phyloP scores from a whole-genome alignment of 257 asterid genomes.

The Gynochthodes officinalis region DNA sequence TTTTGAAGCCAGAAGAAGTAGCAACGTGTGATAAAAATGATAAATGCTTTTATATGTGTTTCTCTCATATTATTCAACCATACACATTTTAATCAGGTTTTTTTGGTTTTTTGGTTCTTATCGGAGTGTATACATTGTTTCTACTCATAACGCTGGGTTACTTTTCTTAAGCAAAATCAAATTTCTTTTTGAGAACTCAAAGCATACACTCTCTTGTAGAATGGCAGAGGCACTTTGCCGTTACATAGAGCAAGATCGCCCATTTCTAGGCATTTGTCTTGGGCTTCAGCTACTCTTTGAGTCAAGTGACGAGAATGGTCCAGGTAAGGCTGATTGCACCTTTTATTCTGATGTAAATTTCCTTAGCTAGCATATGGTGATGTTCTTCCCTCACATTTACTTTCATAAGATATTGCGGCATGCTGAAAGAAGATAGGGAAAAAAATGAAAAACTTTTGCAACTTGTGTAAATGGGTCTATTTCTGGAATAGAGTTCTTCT shows the following conservation, averaged over 20 bases:
- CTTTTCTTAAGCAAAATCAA: not conserved
- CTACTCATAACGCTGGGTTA: not conserved
- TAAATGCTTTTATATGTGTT: not conserved
- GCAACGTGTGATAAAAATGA: not conserved
- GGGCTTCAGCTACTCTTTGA: slow-evolving; percentile 97
- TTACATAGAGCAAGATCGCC: slow-evolving; percentile 91
- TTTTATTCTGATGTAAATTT: not conserved
- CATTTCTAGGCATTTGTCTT: slow-evolving; percentile 95
- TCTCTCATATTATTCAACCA: not conserved
- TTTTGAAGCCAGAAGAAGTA: not conserved
- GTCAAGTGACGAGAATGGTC: slow-evolving; percentile 94
- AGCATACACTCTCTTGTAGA: slow-evolving; percentile 37
- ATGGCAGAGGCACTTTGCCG: slow-evolving; percentile 76
- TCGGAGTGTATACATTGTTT: not conserved
- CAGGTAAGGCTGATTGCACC: slow-evolving; percentile 40
- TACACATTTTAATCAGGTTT: not conserved
- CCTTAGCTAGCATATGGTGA: not conserved
- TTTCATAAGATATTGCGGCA: not conserved
- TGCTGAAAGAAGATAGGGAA: not conserved
- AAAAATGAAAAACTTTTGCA: not conserved
- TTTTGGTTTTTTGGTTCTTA: not conserved
- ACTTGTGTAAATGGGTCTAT: not conserved
- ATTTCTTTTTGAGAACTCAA: slow-evolving; percentile 12
- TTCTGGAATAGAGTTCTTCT: not conserved
- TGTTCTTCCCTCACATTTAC: not conserved